A percentile compares a stretch with the other conserved stretches of the same genome.
Conservation (phyloP, 768 basidiomycete genomes). For the Mycena maculata region DNA sequence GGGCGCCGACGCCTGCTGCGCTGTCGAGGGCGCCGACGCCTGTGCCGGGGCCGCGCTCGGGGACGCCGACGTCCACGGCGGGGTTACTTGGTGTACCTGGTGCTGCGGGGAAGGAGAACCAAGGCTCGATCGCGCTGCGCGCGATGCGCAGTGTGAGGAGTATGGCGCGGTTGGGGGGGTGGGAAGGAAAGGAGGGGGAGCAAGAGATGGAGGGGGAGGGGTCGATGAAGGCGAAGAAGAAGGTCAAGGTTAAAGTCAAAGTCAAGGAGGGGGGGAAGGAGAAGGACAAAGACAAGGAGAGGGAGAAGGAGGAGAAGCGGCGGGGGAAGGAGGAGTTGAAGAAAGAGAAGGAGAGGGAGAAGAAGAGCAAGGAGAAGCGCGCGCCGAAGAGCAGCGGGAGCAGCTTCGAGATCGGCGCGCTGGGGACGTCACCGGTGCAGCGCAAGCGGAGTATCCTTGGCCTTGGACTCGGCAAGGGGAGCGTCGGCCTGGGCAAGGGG, state of each 20-base stretch:
- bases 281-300: conserved; percentile 43
- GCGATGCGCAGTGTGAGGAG: conserved; percentile 83
- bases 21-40: conserved; percentile 32
- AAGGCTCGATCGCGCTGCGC: conserved; percentile 78
- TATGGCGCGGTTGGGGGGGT: conserved; percentile 69
- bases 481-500: conserved; percentile 16
- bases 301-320: conserved; percentile 47
- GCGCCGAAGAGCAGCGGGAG: conserved; percentile 64
- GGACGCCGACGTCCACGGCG: conserved; percentile 48
- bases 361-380: conserved; percentile 48
- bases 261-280: conserved; percentile 44
- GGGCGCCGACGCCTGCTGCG: conserved; percentile 30
- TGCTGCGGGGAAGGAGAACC: conserved; percentile 36
- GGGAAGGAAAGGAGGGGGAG: conserved; percentile 45
- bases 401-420: conserved; percentile 76
- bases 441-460: conserved; percentile 75
- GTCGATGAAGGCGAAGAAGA: conserved; percentile 42
- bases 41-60: conserved; percentile 48
- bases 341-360: conserved; percentile 39
- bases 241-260: conserved; percentile 46
- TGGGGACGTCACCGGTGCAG: conserved; percentile 58
- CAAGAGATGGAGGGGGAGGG: conserved; percentile 55
- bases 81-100: conserved; percentile 54
- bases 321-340: conserved; percentile 52
- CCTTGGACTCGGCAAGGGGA: conserved; percentile 22